Evolutionary conservation across 148 eudicot genomes (phyloP), one percentile per base, ranked within the genome.

Genomic region (Rhododendron henanense): DNA sequence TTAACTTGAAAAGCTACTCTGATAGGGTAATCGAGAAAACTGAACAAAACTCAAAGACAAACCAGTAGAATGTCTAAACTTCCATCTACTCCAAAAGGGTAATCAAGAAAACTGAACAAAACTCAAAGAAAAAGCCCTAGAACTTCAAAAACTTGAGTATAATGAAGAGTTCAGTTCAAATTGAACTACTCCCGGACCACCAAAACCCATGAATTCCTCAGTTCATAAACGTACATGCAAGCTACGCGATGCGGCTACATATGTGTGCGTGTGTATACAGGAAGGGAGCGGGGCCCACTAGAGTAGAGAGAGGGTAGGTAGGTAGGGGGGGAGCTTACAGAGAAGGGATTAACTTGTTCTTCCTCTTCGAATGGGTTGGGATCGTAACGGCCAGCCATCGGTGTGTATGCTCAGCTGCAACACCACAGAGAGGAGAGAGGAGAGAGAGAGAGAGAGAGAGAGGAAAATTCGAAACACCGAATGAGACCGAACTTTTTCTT

Each of bases 341-440:
- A 84, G 77, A 94, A 94, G 16, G 97, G 97, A 73, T 94, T 94
- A 69, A 91, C 88, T 87, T 93, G 92, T 10, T 69, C 75, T 28
- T 93, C 97, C 47, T 92, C 95, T 1, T 84, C 92, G 39, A 92
- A 93, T n/a, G 93, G 93, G 85, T 92, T 93, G 33, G 91, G 75
- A 87, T 94, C 91, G 87, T 85, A 85, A 86, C 91, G 86, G 44
- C 91, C 83, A 39, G 90, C 93, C 93, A 91, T 91, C 81, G 28
- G 18, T 18, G 15, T 8, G 4, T 55, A 18, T 10, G 67, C 21
- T 39, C 48, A 10, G 74, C 77, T 44, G 77, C 31, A 39, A 1
- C 41, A 15, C 45, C 13, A 55, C 2, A 51, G 10, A 50, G 15
- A 33, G 10, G 35, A 13, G 57, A 67, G 44, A 44, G 57, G 57